Evolutionary conservation across 441 rosid species (phyloP).

Genomic region (Metrosideros polymorpha): DNA sequence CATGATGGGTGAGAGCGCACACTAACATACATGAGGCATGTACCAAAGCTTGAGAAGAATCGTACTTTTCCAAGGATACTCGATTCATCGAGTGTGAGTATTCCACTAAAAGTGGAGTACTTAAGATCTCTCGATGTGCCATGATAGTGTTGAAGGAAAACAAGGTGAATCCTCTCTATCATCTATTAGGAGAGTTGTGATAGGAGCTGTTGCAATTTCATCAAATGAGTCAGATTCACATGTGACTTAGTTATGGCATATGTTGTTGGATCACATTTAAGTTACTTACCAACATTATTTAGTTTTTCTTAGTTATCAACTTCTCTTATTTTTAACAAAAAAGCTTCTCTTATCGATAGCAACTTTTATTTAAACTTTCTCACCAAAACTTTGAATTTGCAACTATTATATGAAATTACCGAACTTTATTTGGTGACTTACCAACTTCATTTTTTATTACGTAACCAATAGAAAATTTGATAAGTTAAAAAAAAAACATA

Average conservation of each 20-base stretch:
- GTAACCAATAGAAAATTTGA: not conserved
- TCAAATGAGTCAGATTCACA: not conserved
- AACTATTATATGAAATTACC: not conserved
- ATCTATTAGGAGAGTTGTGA: too few relatives aligned
- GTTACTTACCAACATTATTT: not conserved
- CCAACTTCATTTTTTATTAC: not conserved
- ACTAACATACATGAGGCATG: not conserved
- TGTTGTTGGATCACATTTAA: not conserved
- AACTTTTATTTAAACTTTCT: not conserved
- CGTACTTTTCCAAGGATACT: not conserved
- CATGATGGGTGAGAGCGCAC: not conserved
- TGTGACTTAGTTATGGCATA: not conserved
- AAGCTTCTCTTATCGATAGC: not conserved
- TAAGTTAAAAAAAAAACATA: not conserved
- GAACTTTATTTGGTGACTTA: not conserved
- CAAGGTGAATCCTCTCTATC: not conserved
- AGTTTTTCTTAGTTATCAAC: not conserved
- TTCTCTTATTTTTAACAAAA: not conserved
- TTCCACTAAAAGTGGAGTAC: not conserved
- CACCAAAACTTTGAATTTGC: not conserved
- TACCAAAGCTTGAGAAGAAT: too few relatives aligned
- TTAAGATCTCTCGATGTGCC: not conserved
- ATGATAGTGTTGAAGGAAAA: too few relatives aligned
- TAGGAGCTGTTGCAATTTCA: too few relatives aligned
- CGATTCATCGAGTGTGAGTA: not conserved